Evolutionary conservation across 768 basidiomycete species (phyloP), one percentile per base, ranked within the genome.

Genomic region (Lentinula edodes): DNA sequence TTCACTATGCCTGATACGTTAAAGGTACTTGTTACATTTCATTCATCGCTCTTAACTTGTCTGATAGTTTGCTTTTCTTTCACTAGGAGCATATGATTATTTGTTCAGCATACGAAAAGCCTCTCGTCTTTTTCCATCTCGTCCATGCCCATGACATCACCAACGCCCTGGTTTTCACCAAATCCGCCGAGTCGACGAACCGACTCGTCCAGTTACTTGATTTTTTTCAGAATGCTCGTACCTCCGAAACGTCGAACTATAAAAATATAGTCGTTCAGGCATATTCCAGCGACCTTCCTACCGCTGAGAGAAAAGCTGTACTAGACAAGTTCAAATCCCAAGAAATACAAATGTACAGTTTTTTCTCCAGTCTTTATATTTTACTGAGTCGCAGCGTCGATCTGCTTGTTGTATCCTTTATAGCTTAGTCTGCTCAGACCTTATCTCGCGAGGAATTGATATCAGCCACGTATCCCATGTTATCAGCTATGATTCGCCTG

Each of bases 371-470:
- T 28, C 28, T 28, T 28, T 2, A 28, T 28, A 28, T 28, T 28
- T 28, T 28, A 28, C 28, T 3, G 2, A 28, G 28, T 28, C 3
- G 28, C 3, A 4, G 3, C 3, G 28, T 28, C 28, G 28, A 28
- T 28, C 28, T 32, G 9, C 13, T 34, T 16, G 6, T 10, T 48
- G 9, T 58, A 48, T 59, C n/a, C 48, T 48, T 20, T 23, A 18
- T 61, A 98, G 96, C 61, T 79, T 99, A 18, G 83, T 99, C n/a
- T 97, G 94, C 71, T 98, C 96, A 2, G 97, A 98, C 75, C 79
- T 99, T 9, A 91, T 98, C 62, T 92, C 96, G 2, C 87, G 97
- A 61, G 97, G 97, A 10, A 94, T 98, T 62, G 96, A 98, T 69
- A 91, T 99, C 61, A 90, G 87, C 61, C 86, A 93, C 65, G 93